Evolutionary conservation across 176 grass and related monocot species (phyloP).

Genomic region (Oryza rufipogon): DNA sequence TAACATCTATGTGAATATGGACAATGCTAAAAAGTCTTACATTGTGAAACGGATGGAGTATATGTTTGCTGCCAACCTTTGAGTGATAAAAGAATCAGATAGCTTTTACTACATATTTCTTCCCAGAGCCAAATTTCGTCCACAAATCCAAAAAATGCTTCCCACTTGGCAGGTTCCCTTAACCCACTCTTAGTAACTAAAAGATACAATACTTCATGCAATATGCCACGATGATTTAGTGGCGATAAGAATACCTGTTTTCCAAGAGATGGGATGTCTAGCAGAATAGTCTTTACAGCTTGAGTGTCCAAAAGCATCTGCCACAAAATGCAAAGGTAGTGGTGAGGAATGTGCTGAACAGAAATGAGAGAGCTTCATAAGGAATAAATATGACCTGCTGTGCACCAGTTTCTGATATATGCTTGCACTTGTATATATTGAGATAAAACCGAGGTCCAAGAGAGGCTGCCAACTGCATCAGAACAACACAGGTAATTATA

Average conservation of each 20-base stretch:
- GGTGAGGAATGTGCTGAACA: slow-evolving; percentile 37
- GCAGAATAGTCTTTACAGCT: slow-evolving; percentile 88
- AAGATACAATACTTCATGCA: background rate
- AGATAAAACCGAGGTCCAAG: slow-evolving; percentile 99
- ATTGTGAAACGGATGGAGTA: background rate
- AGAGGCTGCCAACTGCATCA: slow-evolving; percentile 87
- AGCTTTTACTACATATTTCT: slow-evolving; percentile 15
- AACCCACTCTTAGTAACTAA: background rate
- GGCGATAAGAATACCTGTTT: slow-evolving; percentile 70
- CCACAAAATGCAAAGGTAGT: slow-evolving; percentile 15
- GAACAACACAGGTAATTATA: slow-evolving; percentile 33
- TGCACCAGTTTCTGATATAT: slow-evolving; percentile 99
- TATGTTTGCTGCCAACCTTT: background rate
- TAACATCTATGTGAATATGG: too few relatives aligned
- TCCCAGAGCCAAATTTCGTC: slow-evolving; percentile 16
- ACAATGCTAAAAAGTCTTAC: too few relatives aligned
- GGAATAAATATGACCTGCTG: slow-evolving; percentile 71
- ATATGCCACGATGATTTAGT: slow-evolving; percentile 24
- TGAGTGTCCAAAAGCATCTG: slow-evolving; percentile 99
- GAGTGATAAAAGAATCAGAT: slow-evolving; percentile 23
- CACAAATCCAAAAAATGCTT: slow-evolving; percentile 29
- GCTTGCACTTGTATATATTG: slow-evolving; percentile 99
- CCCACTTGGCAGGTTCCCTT: slow-evolving; percentile 1
- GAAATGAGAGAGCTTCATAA: slow-evolving; percentile 3
- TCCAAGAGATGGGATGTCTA: slow-evolving; percentile 94